phyloP scores from a whole-genome alignment of 139 green algal species.

The Chlorella sp. region DNA sequence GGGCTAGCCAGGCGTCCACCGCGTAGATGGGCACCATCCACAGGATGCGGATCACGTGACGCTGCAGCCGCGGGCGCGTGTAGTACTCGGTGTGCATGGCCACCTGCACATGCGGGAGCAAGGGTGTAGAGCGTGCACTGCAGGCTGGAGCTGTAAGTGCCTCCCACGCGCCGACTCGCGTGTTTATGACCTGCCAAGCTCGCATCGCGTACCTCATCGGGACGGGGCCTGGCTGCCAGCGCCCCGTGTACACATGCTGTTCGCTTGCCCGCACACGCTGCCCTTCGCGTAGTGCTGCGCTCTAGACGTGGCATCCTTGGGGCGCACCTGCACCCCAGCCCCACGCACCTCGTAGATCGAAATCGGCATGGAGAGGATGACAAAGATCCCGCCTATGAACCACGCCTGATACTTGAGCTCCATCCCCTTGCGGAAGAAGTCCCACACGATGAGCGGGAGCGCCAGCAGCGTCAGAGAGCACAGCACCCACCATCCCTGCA shows the following conservation, averaged over 20 bases:
- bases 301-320: too few species aligned
- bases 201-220: too few species aligned
- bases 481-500: constrained; percentile 46
- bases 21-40: constrained; percentile 62
- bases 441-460: constrained; percentile 68
- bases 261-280: too few species aligned
- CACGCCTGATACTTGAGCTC: constrained; percentile 52
- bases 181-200: too few species aligned
- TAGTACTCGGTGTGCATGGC: constrained; percentile 94
- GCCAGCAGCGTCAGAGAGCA: constrained; percentile 51
- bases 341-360: constrained; percentile 76
- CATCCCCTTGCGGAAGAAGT: constrained; percentile 56
- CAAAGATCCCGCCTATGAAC: constrained; percentile 89
- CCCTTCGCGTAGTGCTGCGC: too few species aligned
- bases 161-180: too few species aligned
- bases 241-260: too few species aligned
- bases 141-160: too few species aligned
- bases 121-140: too few species aligned
- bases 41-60: constrained; percentile 85
- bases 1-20: constrained; percentile 71
- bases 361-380: constrained; percentile 80
- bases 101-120: constrained; percentile 46
- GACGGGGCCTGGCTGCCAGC: too few species aligned
- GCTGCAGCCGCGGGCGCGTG: constrained; percentile 77
- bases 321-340: too few species aligned